A percentile compares a stretch with the other conserved stretches of the same genome.
Evolutionary conservation across 2,329 filamentous ascomycete species (phyloP).

Genomic region (Fusarium kyushuense): DNA sequence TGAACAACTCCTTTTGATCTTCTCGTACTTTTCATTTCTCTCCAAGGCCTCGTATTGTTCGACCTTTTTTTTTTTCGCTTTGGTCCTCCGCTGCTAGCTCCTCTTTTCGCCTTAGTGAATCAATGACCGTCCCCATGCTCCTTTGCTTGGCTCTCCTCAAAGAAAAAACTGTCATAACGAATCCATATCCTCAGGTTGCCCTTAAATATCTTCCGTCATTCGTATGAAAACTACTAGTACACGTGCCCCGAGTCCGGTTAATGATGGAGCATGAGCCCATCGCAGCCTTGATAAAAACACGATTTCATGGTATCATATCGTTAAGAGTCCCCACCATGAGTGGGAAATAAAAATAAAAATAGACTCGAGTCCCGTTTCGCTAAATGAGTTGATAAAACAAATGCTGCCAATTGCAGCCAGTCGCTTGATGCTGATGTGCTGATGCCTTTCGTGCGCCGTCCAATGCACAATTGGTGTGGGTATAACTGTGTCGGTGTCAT

Average conservation of each 20-base stretch:
- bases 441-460: conserved; percentile 49
- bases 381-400: conserved; percentile 40
- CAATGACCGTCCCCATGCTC: conserved; percentile 24
- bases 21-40: conserved; percentile 30
- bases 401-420: conserved; percentile 45
- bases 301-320: conserved; percentile 51
- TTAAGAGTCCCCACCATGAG: conserved; percentile 44
- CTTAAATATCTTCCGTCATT: conserved; percentile 37
- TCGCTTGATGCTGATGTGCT: conserved; percentile 48
- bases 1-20: conserved; percentile 35
- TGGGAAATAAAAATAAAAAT: conserved; percentile 36
- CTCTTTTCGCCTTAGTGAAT: conserved; percentile 37
- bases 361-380: conserved; percentile 31
- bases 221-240: conserved; percentile 46
- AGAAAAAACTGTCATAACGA: conserved; percentile 19
- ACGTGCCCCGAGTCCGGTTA: conserved; percentile 43
- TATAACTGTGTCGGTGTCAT: conserved; percentile 39
- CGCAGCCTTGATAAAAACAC: conserved; percentile 37
- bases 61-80: conserved; percentile 18
- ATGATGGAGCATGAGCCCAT: conserved; percentile 36
- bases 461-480: conserved; percentile 47
- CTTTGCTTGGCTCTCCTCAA: neutral
- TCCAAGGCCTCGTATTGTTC: neutral
- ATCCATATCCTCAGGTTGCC: conserved; percentile 46
- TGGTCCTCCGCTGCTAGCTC: conserved; percentile 38